Base-by-base conservation (phyloP, 345 rosid genomes). In the Arabidopsis arenosa region DNA sequence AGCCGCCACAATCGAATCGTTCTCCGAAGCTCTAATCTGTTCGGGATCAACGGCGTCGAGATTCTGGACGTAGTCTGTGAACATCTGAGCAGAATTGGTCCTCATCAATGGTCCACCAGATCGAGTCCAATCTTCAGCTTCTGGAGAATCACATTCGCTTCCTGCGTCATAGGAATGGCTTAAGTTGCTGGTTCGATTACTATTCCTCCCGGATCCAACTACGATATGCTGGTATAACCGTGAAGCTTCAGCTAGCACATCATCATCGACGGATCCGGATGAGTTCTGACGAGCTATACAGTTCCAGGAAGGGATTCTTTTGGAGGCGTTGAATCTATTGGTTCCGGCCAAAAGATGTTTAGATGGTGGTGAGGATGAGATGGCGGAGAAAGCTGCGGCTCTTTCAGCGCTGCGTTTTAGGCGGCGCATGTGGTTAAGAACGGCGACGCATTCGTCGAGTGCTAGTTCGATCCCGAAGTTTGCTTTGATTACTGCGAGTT, bases 91-190 rank as follows among this genome's bases (percentile, higher is more conserved):
- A 9, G 97, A 92, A 36, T 86, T 71, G 6, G 96, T 94, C 78
- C 99, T 89, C 99, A 90, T 90, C 82, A 94, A 80, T 12, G 99
- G 99, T 23, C 97, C 99, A 3, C 99, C 99, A 37, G 97, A 89
- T 70, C 97, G 86, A 9, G 99, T 95, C 99, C 99, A 95, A 2
- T 92, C 86, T 80, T 68, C 81, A 37, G 86, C 11, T 45, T 90
- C 97, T 32, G 92, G 89, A 0, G 93, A 77, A 60, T 90, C 99
- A 15, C 92, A 83, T 39, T 95, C 99, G 72, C 96, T 93, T 80
- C 90, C 94, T 81, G 92, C 96, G 43, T 91, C 96, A 49, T 81
- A 79, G n/a, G 72, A 40, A 54, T 54, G 56, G 59, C 37, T 62
- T 30, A 62, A 12, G 43, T 78, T 78, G 28, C 40, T 26, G 3